A percentile compares a stretch with the other conserved stretches of the same genome.
phyloP scores from a whole-genome alignment of 306 rosid genomes.

The Vigna mungo region DNA sequence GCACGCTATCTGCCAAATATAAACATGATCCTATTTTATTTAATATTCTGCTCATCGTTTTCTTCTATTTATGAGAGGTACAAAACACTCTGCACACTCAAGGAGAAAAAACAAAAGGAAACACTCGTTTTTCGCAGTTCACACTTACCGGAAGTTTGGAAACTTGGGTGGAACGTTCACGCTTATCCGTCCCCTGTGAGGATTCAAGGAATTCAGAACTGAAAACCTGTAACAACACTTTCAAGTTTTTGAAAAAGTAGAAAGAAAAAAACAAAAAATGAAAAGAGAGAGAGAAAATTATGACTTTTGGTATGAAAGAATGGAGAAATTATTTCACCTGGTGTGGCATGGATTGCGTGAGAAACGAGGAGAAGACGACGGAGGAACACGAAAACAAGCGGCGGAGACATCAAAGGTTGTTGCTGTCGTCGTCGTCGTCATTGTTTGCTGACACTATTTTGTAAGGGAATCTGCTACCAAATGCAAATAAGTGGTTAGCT shows the following conservation, averaged over 20 bases:
- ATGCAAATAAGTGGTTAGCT: slow-evolving; percentile 31
- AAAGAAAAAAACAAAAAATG: background rate
- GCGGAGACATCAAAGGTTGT: slow-evolving; percentile 51
- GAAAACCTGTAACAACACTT: slow-evolving; percentile 42
- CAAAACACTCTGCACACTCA: no score
- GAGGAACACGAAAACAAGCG: slow-evolving; percentile 42
- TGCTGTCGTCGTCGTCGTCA: slow-evolving; percentile 46
- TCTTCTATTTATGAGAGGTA: background rate
- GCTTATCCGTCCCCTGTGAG: slow-evolving; percentile 10
- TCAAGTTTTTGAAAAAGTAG: slow-evolving; percentile 8
- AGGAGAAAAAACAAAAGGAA: background rate
- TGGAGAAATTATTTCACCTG: slow-evolving; percentile 3
- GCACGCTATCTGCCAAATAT: background rate
- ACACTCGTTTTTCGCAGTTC: background rate
- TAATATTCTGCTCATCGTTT: background rate
- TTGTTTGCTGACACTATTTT: slow-evolving; percentile 19
- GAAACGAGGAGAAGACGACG: slow-evolving; percentile 37
- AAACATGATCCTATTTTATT: background rate
- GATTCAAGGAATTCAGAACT: slow-evolving; percentile 21
- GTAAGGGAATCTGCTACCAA: background rate
- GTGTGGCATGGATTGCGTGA: slow-evolving; percentile 27
- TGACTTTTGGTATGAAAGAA: background rate
- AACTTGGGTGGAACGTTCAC: slow-evolving; percentile 19
- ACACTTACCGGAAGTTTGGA: slow-evolving; percentile 47
- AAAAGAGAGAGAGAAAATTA: background rate